phyloP scores from a whole-genome alignment of 495 filamentous ascomycete genomes.

The Aspergillus haitiensis region DNA sequence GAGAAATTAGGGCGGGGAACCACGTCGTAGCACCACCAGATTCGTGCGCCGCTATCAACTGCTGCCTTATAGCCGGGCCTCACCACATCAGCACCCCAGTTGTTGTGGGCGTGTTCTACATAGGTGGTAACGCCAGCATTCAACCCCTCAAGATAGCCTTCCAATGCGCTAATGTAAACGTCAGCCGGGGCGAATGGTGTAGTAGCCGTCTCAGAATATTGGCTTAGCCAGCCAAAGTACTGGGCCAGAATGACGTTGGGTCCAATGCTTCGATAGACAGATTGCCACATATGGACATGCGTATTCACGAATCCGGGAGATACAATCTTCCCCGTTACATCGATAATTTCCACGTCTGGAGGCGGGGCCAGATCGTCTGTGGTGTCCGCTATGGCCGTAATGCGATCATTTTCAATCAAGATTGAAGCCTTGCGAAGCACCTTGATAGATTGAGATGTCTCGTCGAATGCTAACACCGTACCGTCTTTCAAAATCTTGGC shows the following conservation, averaged over 20 bases:
- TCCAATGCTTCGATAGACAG: slow-evolving; percentile 4
- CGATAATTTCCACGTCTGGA: slow-evolving; percentile 35
- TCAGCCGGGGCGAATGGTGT: background rate
- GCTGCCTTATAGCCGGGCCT: slow-evolving; percentile 2
- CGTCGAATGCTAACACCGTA: slow-evolving; percentile 45
- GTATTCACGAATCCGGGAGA: slow-evolving; percentile 13
- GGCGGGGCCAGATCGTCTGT: slow-evolving; percentile 6
- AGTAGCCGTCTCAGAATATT: background rate
- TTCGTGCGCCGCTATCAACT: background rate
- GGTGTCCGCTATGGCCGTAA: slow-evolving; percentile 30
- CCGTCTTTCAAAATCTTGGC: slow-evolving; percentile 29
- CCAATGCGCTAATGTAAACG: slow-evolving; percentile 1
- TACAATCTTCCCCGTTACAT: slow-evolving; percentile 26
- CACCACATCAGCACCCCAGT: background rate
- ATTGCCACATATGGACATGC: slow-evolving; percentile 9
- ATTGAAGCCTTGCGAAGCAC: slow-evolving; percentile 42
- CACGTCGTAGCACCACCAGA: slow-evolving; percentile 15
- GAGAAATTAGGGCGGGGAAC: background rate
- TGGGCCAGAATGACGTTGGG: background rate
- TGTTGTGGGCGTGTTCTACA: slow-evolving; percentile 10
- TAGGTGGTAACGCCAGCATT: slow-evolving; percentile 6
- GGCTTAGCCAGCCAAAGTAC: slow-evolving; percentile 9
- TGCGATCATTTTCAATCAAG: slow-evolving; percentile 41
- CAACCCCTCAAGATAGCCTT: slow-evolving; percentile 11
- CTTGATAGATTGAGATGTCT: slow-evolving; percentile 31